Conservation (phyloP, 2,329 filamentous ascomycete species). For the Monosporascus ibericus region DNA sequence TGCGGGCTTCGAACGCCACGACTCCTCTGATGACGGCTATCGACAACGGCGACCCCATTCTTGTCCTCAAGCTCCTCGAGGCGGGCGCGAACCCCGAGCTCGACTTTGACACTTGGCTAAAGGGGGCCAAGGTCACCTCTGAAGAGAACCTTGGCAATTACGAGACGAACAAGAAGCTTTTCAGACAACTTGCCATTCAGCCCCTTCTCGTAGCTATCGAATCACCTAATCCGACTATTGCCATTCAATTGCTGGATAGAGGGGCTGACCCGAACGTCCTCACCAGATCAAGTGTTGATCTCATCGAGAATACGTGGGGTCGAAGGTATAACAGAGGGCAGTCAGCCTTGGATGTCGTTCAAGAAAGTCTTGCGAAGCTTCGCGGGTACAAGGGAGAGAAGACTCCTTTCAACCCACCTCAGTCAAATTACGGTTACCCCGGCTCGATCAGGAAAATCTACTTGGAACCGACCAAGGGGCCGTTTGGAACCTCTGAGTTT, state of each 20-base stretch:
- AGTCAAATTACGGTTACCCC: constrained; percentile 7
- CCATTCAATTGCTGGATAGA: constrained; percentile 51
- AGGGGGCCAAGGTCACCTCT: constrained; percentile 42
- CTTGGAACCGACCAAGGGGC: constrained; percentile 24
- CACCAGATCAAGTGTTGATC: constrained; percentile 30
- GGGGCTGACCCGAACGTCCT: constrained; percentile 63
- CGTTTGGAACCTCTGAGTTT: constrained; percentile 42
- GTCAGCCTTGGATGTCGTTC: constrained; percentile 57
- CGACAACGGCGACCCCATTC: constrained; percentile 39
- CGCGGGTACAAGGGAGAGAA: constrained; percentile 35
- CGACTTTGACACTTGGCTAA: constrained; percentile 59
- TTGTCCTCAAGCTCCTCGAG: constrained; percentile 56
- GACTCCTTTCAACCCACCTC: constrained; percentile 9
- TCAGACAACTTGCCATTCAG: constrained; percentile 44
- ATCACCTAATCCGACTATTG: constrained; percentile 40
- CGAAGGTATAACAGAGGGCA: constrained; percentile 32
- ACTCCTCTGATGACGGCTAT: constrained; percentile 57
- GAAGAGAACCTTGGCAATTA: constrained; percentile 28
- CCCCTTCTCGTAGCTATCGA: constrained; percentile 60
- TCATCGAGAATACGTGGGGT: constrained; percentile 28
- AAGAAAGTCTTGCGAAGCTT: constrained; percentile 43
- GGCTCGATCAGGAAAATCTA: constrained; percentile 15
- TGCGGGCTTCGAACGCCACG: constrained; percentile 29
- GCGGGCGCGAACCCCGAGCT: constrained; percentile 55
- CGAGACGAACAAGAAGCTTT: constrained; percentile 44